A percentile compares a stretch with the other conserved stretches of the same genome.
phyloP scores from a whole-genome alignment of 257 asterid species.

The Ilex aquifolium region DNA sequence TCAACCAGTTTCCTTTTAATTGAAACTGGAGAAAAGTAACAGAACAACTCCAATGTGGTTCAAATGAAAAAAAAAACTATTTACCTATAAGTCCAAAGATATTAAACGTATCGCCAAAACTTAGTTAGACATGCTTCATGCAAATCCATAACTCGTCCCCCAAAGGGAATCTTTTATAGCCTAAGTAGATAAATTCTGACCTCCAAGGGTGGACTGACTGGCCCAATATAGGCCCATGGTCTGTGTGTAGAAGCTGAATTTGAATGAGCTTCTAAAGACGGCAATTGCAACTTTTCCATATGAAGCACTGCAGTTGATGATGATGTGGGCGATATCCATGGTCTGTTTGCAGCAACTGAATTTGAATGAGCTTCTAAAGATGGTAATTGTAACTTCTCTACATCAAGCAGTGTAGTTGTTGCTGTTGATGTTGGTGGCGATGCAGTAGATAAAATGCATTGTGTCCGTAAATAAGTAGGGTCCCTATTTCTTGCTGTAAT shows the following conservation, averaged over 20 bases:
- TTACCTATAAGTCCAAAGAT: no score
- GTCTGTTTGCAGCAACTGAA: conserved; percentile 42
- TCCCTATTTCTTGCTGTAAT: conserved; percentile 81
- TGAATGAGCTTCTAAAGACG: conserved; percentile 52
- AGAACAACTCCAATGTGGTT: no score
- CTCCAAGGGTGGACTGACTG: conserved; percentile 51
- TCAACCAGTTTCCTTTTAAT: no score
- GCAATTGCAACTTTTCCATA: conserved; percentile 46
- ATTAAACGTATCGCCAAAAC: no score
- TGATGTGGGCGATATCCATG: conserved; percentile 46
- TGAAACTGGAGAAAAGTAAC: no score
- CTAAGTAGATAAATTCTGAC: conserved; percentile 27
- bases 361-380: conserved; percentile 54
- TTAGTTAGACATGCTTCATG: no score
- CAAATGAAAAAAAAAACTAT: no score
- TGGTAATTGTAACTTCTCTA: conserved; percentile 55
- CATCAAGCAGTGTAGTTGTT: conserved; percentile 52
- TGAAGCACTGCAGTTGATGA: conserved; percentile 49
- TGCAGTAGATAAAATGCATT: conserved; percentile 64
- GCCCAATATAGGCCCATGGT: conserved; percentile 48
- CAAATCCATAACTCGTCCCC: no score
- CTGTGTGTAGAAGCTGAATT: conserved; percentile 39
- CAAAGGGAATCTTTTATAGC: not conserved
- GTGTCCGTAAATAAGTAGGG: conserved; percentile 44
- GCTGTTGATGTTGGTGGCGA: conserved; percentile 40